Base-by-base conservation (phyloP, 2,329 filamentous ascomycete species). In the Aspergillus latus region DNA sequence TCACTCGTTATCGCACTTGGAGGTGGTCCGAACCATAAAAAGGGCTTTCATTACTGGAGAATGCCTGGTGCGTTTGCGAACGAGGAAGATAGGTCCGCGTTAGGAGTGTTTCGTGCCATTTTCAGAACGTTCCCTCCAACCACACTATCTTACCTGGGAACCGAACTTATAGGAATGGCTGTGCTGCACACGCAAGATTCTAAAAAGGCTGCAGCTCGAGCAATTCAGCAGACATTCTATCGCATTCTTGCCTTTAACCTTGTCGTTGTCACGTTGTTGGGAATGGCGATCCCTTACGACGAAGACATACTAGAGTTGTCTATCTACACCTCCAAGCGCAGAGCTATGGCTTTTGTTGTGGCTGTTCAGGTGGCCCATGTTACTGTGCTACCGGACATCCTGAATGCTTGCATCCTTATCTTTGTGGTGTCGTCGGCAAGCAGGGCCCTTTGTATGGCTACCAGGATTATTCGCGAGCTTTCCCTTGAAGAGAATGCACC, bases 191-290 rank as follows among this genome's bases (percentile, higher is more conserved):
- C 88, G 0, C 87, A 90, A 72, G 90, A 92, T 74, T 88, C 89
- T 1, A 84, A 87, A 67, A 85, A 84, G 72, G 88, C 85, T 21
- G 86, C 92, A 50, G 88, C 88, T 9, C 84, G 86, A 58, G 88
- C 88, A 51, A 90, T 92, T 77, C 88, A 85, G 70, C 80, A 91
- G 45, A 92, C 88, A 56, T 92, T 92, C 72, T 92, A 85, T 76
- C 88, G 89, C 55, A 91, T 92, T 68, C 74, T 90, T 63, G 78
- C 92, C 76, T 92, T 93, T 79, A 92, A 93, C 78, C 81, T 86
- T 67, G 73, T 90, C 58, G 85, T 83, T 15, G 86, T 92, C 39
- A 82, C 92, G 55, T 80, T 92, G 47, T 76, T 93, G 50, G 88
- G 88, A 64, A 89, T 91, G 84, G 81, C 88, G 51, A 85, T 92